Evolutionary conservation across 768 basidiomycete species (phyloP), one percentile per base, ranked within the genome.

Genomic region (Podaxis pistillaris): DNA sequence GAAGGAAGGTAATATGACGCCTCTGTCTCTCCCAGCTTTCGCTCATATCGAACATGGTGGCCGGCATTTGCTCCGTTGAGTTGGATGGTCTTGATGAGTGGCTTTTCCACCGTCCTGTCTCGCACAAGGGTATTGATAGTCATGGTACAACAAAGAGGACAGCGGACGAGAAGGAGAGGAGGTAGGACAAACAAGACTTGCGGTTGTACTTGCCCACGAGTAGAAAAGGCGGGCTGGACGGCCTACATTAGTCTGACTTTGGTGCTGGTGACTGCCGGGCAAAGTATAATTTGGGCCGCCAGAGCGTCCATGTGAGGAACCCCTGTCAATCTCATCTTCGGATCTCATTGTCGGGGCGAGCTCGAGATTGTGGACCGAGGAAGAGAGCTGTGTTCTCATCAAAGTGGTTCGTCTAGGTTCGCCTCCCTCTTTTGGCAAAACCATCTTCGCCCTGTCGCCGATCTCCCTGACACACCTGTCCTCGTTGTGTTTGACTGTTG

Each of bases 1-100:
- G 87, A 86, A 2, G 90, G 92, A 9, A 94, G 79, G 71, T 84
- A 94, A 73, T 93, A 95, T 1, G 90, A 91, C 7, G 82, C 72
- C 73, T 94, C 92, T 24, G 86, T 91, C 62, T 91, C 86, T 4
- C 91, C 90, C 54, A 94, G 75, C 60, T 70, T 78, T 26, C 90
- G 82, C 69, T 88, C 82, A 38, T 3, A 60, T 7, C 50, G 22
- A 17, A 36, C 22, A 6, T 12, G 58, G 8, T 24, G 15, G 12
- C 37, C 24, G 38, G 22, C 4, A 24, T 11, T 19, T 17, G 54
- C 22, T 24, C 19, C 36, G 24, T 56, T 56, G 54, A 40, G 19
- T 2, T 40, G 26, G 26, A 40, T 13, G 54, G 38, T n/a, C 15
- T 56, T 56, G n/a, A 24, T 11, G 12, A 17, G 12, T 4, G 36